Conservation (phyloP, 202 grass and related monocot genomes). For the Musa balbisiana region DNA sequence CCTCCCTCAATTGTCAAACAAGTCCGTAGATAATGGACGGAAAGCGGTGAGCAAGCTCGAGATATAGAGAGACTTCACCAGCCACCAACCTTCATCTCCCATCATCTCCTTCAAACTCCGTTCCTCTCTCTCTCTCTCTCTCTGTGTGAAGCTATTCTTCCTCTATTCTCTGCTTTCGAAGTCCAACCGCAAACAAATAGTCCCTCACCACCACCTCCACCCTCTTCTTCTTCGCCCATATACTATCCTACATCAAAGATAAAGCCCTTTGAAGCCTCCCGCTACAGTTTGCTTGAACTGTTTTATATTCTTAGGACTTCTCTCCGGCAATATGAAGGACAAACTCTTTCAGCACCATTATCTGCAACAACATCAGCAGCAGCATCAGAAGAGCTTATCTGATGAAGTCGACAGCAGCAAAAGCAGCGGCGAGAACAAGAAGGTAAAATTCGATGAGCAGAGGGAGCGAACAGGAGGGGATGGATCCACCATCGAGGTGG, state of each 20-base stretch:
- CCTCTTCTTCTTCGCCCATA: background rate
- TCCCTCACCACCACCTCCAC: too few relatives aligned
- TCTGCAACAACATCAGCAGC: slow-evolving; percentile 20
- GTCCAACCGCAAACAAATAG: background rate
- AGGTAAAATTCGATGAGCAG: slow-evolving; percentile 8
- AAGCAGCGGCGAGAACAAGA: slow-evolving; percentile 43
- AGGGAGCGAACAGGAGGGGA: slow-evolving; percentile 13
- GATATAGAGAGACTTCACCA: background rate
- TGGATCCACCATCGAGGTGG: slow-evolving; percentile 66
- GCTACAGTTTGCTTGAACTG: background rate
- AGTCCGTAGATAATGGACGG: background rate
- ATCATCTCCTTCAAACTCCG: background rate
- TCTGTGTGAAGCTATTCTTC: background rate
- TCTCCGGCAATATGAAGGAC: slow-evolving; percentile 37
- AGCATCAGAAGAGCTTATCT: slow-evolving; percentile 57
- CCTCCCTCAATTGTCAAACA: background rate
- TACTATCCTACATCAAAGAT: background rate
- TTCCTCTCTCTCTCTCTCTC: background rate
- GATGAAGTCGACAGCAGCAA: slow-evolving; percentile 73
- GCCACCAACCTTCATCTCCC: background rate
- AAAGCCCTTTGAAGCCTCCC: background rate
- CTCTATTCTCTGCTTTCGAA: background rate
- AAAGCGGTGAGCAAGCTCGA: background rate
- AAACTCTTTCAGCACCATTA: slow-evolving; percentile 37
- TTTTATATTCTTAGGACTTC: background rate